Conservation (phyloP, 169 alveolate species). For the Theileria parva region DNA sequence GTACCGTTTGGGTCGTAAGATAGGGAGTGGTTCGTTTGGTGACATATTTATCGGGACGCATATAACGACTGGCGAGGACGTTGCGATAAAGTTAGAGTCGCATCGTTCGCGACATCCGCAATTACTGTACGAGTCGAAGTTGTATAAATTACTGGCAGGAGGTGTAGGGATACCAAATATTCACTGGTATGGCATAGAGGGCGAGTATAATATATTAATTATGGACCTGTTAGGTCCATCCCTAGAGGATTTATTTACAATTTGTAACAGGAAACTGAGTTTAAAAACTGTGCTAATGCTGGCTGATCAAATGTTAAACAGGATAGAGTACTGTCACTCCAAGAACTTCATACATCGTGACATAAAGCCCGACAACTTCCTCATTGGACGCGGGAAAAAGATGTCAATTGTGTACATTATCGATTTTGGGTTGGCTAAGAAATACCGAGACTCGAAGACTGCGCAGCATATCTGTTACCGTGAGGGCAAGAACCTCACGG, state of each 20-base stretch:
- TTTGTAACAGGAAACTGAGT: constrained; percentile 92
- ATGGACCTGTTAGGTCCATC: constrained; percentile 96
- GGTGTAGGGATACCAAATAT: constrained; percentile 96
- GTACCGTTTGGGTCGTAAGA: constrained; percentile 95
- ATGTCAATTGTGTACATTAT: constrained; percentile 87
- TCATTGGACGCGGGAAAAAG: constrained; percentile 89
- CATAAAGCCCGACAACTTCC: constrained; percentile 96
- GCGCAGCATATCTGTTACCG: constrained; percentile 97
- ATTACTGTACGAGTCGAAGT: constrained; percentile 94
- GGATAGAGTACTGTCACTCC: constrained; percentile 93
- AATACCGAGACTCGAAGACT: constrained; percentile 93
- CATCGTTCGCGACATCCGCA: constrained; percentile 94
- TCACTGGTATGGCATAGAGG: constrained; percentile 98
- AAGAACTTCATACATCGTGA: constrained; percentile 96
- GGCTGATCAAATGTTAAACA: constrained; percentile 93
- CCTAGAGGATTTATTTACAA: constrained; percentile 94
- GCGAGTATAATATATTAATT: constrained; percentile 96
- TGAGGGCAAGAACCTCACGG: constrained; percentile 97
- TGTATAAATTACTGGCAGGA: constrained; percentile 92
- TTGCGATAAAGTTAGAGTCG: constrained; percentile 95
- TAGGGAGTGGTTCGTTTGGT: constrained; percentile 99
- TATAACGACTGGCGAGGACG: constrained; percentile 93
- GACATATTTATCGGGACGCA: constrained; percentile 94
- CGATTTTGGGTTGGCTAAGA: constrained; percentile 96
- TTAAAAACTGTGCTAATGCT: constrained; percentile 93